Base-by-base conservation (phyloP, 1,284 basidiomycete genomes). In the Ustilago trichophora region DNA sequence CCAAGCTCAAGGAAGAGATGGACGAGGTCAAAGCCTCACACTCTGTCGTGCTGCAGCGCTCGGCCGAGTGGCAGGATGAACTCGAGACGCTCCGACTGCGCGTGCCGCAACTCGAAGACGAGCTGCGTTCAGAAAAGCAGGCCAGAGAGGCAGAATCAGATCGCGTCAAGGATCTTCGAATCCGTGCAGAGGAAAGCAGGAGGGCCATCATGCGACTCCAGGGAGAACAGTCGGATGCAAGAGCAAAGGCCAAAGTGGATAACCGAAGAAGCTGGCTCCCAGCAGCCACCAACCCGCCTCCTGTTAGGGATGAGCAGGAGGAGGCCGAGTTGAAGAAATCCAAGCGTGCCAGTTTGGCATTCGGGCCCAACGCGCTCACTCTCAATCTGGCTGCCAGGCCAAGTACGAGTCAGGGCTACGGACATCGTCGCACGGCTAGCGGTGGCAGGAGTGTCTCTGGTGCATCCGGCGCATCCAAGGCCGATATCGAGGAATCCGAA, bases 191-290 rank as follows among this genome's bases (percentile, higher is more conserved):
- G 32, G 76, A 78, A 42, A 69, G 67, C 33, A 56, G 76, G 10
- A 59, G 75, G 4, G 76, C 76, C 31, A 77, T 78, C 59, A 78
- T 78, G 76, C 49, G 75, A 8, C 60, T 78, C 6, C 75, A 77
- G 36, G 64, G 65, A 26, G 64, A 73, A 33, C 75, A 77, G 44
- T 59, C 63, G 16, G 60, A 69, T 29, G 66, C 60, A 10, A 44
- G 67, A 11, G 59, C 73, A 15, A 72, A 72, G 24, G 70, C 69
- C 12, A 75, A 74, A 41, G 51, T 43, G 3, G 68, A 72, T 33
- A 65, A 74, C 21, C 57, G 66, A 10, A 47, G 75, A 21, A 65
- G 60, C 37, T 73, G 72, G 67, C 32, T 58, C 16, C 57, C 68
- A 3, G 46, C 59, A 22, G 45, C 64, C n/a, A 54, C 55, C 29